Conservation (phyloP, 805 yeast species). For the Ogataea methanolica region DNA sequence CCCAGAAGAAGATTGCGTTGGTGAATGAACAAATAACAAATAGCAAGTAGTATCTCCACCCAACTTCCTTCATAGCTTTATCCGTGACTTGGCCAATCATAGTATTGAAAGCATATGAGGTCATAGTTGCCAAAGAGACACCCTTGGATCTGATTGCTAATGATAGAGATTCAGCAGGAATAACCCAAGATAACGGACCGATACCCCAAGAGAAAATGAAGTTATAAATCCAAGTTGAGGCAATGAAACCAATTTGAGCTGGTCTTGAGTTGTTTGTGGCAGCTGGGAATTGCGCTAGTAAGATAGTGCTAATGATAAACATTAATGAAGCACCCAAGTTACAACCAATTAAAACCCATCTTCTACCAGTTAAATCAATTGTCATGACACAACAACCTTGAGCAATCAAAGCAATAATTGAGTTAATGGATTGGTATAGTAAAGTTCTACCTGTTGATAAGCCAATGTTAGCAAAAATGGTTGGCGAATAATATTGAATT, state of each 20-base stretch:
- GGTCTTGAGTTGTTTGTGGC: conserved; percentile 12
- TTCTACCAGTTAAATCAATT: conserved; percentile 22
- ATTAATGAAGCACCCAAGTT: conserved; percentile 9
- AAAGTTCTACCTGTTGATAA: conserved; percentile 28
- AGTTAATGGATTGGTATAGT: conserved; percentile 22
- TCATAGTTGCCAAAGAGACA: conserved; percentile 45
- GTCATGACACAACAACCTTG: conserved; percentile 15
- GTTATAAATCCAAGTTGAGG: conserved; percentile 25
- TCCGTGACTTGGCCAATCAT: conserved; percentile 46
- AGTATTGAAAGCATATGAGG: conserved; percentile 30
- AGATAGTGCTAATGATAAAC: conserved; percentile 20
- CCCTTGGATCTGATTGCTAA: conserved; percentile 61
- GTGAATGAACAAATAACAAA: conserved; percentile 34
- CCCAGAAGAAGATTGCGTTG: conserved; percentile 30
- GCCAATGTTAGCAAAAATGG: conserved; percentile 42
- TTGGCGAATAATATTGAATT: conserved; percentile 42
- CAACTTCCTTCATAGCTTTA: conserved; percentile 40
- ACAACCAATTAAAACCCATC: conserved; percentile 16
- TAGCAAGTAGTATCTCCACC: conserved; percentile 63
- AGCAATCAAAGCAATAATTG: conserved; percentile 23
- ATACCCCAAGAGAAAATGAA: conserved; percentile 21
- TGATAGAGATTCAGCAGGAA: conserved; percentile 47
- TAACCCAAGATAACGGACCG: conserved; percentile 46
- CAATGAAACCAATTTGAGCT: conserved; percentile 27
- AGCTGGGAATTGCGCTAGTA: conserved; percentile 22